A percentile compares a stretch with the other conserved stretches of the same genome.
Conservation (phyloP, 2,329 filamentous ascomycete species). For the Chaetoscypha palmicola region DNA sequence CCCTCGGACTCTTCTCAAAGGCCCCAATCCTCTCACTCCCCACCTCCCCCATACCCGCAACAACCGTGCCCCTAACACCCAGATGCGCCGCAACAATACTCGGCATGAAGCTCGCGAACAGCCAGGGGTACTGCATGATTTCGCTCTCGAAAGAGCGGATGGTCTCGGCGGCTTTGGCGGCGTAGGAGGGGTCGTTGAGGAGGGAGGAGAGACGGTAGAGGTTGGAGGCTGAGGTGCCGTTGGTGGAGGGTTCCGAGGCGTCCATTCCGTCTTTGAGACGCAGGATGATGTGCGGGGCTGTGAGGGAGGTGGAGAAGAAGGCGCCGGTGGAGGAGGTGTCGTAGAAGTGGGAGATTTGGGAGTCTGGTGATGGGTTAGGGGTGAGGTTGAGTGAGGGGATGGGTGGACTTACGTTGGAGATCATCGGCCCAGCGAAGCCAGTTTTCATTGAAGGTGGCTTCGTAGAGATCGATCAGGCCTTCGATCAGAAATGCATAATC, state of each 20-base stretch:
- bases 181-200: conserved; percentile 59
- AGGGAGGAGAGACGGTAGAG: conserved; percentile 72
- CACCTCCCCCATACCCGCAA: conserved; percentile 30
- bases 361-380: no score
- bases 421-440: conserved; percentile 76
- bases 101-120: conserved; percentile 76
- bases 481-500: conserved; percentile 88
- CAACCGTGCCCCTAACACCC: conserved; percentile 55
- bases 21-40: conserved; percentile 29
- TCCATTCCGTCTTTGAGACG: conserved; percentile 95
- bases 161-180: conserved; percentile 61
- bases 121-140: conserved; percentile 84
- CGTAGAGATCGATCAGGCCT: conserved; percentile 77
- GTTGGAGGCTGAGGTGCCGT: conserved; percentile 80
- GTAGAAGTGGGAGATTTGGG: conserved; percentile 72
- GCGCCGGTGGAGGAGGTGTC: conserved; percentile 47
- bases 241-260: conserved; percentile 80
- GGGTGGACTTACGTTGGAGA: conserved; percentile 56
- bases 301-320: conserved; percentile 64
- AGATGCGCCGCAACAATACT: conserved; percentile 65
- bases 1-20: conserved; percentile 26
- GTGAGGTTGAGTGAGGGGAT: background rate
- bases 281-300: conserved; percentile 65
- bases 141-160: conserved; percentile 85
- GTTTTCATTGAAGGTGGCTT: conserved; percentile 67